Base-by-base conservation (phyloP, 352 stramenopile species). In the Achlya hypogyna region DNA sequence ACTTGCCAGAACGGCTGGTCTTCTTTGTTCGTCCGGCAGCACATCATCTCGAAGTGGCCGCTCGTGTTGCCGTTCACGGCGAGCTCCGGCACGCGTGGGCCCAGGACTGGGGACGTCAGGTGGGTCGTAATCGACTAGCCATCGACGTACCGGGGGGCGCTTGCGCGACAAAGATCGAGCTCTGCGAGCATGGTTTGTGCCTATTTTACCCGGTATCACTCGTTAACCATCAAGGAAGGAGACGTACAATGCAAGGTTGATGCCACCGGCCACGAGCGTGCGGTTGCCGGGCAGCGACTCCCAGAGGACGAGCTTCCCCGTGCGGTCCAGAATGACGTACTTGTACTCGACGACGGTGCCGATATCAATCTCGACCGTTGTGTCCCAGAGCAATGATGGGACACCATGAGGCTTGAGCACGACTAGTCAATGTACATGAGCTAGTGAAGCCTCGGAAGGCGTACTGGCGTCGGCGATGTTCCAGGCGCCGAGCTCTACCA, bases 21-120 rank as follows among this genome's bases (percentile, higher is more conserved):
- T 67, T 92, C 77, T 25, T 76, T 79, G 28, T 68, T 72, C 0
- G 84, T 90, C n/a, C 84, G 78, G 25, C 74, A 74, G 54, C 81
- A 90, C 20, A 74, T 75, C 78, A 73, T 88, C 72, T 90, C 84
- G 47, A 79, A 71, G 63, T 81, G 89, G 5, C 84, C 80, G 23
- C 89, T 89, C 42, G 59, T 77, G 72, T 74, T 82, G 22, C 84
- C 84, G 54, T 88, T 82, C 66, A 87, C 88, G 10, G 80, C 84
- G 0, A 90, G 67, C 20, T 69, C 71, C 0, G 81, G 74, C 2
- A 53, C 38, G 27, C 84, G 81, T 31, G 70, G 45, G 0, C 80
- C 80, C 27, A 31, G 29, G 10, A 59, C 51, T 20, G 79, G 82
- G 5, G 53, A 63, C 4, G 81, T 81, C 31, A 75, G 72, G 1